Evolutionary conservation across 1,139 yeast species (phyloP).

Genomic region (Petasospora fabianii): DNA sequence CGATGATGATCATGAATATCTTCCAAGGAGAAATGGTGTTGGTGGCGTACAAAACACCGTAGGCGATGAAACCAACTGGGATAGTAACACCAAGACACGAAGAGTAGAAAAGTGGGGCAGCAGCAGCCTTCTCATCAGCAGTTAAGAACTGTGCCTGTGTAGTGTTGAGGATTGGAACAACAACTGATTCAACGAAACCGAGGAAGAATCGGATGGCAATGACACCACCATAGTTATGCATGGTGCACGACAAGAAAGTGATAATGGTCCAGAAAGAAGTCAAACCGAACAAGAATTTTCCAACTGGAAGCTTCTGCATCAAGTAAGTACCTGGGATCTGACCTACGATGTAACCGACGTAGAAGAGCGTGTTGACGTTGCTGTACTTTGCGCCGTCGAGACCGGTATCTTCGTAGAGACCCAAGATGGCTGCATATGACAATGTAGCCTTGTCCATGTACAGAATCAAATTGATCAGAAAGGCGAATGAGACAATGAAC

Average conservation of each 20-base stretch:
- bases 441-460: constrained; percentile 45
- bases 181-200: constrained; percentile 43
- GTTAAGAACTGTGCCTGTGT: constrained; percentile 46
- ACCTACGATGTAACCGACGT: constrained; percentile 39
- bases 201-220: constrained; percentile 41
- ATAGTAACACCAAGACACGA: constrained; percentile 43
- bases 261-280: constrained; percentile 38
- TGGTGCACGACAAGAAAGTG: constrained; percentile 39
- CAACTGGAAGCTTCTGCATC: constrained; percentile 36
- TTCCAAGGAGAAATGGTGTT: constrained; percentile 35
- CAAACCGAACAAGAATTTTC: constrained; percentile 31
- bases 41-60: constrained; percentile 36
- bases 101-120: constrained; percentile 42
- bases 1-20: constrained; percentile 41
- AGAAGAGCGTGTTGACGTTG: constrained; percentile 36
- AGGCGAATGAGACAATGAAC: constrained; percentile 34
- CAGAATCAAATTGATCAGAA: constrained; percentile 35
- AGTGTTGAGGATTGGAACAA: constrained; percentile 37
- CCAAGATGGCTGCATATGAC: constrained; percentile 41
- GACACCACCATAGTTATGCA: constrained; percentile 40
- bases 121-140: constrained; percentile 37
- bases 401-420: constrained; percentile 39
- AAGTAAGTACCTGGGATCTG: constrained; percentile 34
- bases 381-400: constrained; percentile 34
- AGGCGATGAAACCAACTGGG: constrained; percentile 44